phyloP scores from a whole-genome alignment of 140 eudicot species.

The Stevia rebaudiana region DNA sequence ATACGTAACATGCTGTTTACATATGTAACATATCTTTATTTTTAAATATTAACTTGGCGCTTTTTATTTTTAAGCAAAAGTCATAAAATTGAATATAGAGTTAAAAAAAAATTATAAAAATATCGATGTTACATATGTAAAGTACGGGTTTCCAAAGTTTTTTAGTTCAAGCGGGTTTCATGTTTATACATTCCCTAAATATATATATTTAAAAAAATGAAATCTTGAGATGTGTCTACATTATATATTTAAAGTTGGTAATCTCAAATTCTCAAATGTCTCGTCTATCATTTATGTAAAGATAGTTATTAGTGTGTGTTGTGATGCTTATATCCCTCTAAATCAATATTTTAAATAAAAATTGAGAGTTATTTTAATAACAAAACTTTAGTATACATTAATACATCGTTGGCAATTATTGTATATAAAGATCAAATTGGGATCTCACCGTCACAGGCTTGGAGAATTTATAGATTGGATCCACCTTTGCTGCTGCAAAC shows the following conservation, averaged over 20 bases:
- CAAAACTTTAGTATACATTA: neutral
- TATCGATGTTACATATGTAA: too few species aligned
- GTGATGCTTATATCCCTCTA: neutral
- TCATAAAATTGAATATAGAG: too few species aligned
- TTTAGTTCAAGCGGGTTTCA: too few species aligned
- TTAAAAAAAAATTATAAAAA: too few species aligned
- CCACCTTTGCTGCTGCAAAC: constrained; percentile 68
- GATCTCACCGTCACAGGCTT: constrained; percentile 73
- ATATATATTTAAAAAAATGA: neutral
- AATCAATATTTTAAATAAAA: neutral
- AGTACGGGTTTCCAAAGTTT: too few species aligned
- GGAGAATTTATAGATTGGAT: constrained; percentile 79
- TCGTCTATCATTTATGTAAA: neutral
- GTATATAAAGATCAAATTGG: neutral
- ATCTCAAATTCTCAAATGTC: too few species aligned
- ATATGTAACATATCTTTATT: too few species aligned
- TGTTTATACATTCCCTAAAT: too few species aligned
- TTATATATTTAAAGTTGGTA: neutral
- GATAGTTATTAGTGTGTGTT: neutral
- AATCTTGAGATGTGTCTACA: neutral
- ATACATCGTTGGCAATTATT: too few species aligned
- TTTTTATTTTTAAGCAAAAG: too few species aligned
- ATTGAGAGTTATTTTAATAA: neutral
- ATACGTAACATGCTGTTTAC: too few species aligned
- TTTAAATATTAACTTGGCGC: too few species aligned